A percentile compares a stretch with the other conserved stretches of the same genome.
These are phyloP conservation scores for Cucurbita pepo DNA, from an alignment of 306 rosid genomes.

Conservation along the genomic window DNA sequence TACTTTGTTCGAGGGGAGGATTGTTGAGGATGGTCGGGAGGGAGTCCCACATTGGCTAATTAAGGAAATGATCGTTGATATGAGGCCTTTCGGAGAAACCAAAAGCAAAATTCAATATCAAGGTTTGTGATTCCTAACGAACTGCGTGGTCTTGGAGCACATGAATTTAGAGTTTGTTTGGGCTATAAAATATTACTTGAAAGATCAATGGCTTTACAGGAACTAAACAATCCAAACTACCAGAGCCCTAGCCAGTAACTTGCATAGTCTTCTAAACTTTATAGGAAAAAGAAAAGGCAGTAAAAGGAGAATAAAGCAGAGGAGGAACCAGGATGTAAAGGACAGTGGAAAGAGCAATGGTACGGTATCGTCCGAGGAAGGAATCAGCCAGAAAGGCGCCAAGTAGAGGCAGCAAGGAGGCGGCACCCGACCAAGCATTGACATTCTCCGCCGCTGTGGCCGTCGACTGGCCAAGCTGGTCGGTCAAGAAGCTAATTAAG, in stretches of 20 bases:
- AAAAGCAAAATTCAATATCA: no score
- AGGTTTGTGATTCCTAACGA: no score
- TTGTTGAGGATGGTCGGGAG: no score
- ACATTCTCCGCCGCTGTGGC: constrained; percentile 20
- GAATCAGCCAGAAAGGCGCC: constrained; percentile 32
- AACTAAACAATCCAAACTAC: neutral
- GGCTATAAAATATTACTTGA: neutral
- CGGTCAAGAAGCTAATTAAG: constrained; percentile 24
- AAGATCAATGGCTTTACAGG: neutral
- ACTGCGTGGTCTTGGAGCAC: no score
- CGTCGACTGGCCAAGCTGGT: constrained; percentile 27
- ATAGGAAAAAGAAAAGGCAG: neutral
- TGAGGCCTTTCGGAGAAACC: no score
- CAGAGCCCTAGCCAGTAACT: neutral
- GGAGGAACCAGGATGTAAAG: constrained; percentile 24
- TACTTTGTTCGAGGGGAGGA: no score
- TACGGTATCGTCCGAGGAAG: constrained; percentile 28
- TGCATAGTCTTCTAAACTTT: neutral
- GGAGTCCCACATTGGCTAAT: no score
- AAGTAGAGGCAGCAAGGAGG: constrained; percentile 20
- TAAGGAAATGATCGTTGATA: no score
- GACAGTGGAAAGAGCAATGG: constrained; percentile 15
- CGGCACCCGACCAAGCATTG: constrained; percentile 25
- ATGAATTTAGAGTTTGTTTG: neutral
- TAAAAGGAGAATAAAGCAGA: neutral